A percentile compares a stretch with the other conserved stretches of the same genome.
Conservation (phyloP, 2,329 filamentous ascomycete genomes). For the Davidsoniella neocaledoniae region DNA sequence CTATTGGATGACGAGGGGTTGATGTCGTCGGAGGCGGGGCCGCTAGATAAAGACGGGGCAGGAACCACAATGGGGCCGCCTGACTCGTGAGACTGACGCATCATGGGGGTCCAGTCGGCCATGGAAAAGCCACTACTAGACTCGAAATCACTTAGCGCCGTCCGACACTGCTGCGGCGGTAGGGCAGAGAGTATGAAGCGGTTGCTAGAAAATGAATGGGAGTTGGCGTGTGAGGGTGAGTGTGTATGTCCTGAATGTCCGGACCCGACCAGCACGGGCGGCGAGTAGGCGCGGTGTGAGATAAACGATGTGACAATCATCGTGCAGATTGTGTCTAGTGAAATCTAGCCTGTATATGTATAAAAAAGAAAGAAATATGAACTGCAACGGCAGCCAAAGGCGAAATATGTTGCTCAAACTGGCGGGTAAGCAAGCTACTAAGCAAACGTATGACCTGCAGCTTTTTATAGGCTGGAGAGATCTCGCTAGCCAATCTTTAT, state of each 20-base stretch:
- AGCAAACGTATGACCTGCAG: no score
- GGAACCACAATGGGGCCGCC: background rate
- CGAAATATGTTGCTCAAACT: background rate
- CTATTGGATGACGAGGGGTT: background rate
- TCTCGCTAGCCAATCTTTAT: no score
- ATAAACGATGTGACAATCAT: background rate
- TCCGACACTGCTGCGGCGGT: background rate
- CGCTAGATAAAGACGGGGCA: no score
- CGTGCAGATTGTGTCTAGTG: background rate
- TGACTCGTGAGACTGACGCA: background rate
- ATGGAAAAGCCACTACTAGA: conserved; percentile 1
- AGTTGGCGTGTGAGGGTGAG: background rate
- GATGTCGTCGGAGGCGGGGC: background rate
- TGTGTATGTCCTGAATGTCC: background rate
- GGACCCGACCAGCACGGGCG: background rate
- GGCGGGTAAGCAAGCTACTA: background rate
- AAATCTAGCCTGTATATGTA: background rate
- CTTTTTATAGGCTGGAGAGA: no score
- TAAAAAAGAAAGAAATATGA: background rate
- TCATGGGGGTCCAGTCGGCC: conserved; percentile 1
- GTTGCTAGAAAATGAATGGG: background rate
- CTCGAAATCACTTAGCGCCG: conserved; percentile 2
- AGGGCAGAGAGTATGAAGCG: background rate
- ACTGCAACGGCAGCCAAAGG: background rate
- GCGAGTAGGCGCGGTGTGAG: no score